A percentile compares a stretch with the other conserved stretches of the same genome.
These are phyloP conservation scores for Meira miltonrushii DNA, from an alignment of 1,284 basidiomycete species.

Conservation along the genomic window DNA sequence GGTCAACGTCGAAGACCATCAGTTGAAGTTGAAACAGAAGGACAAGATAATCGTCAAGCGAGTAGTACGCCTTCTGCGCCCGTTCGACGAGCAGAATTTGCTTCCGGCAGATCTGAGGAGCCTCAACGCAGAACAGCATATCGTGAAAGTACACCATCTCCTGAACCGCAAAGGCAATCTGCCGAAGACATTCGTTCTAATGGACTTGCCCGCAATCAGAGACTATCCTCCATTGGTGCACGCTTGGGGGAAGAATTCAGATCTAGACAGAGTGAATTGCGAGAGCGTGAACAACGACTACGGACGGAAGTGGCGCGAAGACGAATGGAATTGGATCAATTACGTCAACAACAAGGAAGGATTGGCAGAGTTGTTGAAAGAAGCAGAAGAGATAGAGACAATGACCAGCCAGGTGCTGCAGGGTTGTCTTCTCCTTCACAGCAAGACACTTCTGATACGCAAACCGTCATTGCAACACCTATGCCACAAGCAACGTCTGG, in stretches of 20 bases:
- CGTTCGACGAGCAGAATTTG: no score
- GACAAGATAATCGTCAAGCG: neutral
- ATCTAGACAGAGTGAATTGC: conserved; percentile 3
- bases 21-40: neutral
- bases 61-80: no score
- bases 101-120: no score
- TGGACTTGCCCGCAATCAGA: neutral
- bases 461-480: no score
- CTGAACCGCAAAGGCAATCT: neutral
- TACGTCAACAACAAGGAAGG: conserved; percentile 1
- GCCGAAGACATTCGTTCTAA: neutral
- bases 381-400: neutral
- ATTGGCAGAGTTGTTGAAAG: conserved; percentile 8
- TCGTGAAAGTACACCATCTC: conserved; percentile 4
- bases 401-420: neutral
- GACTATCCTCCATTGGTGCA: conserved; percentile 1
- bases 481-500: neutral
- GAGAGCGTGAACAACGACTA: conserved; percentile 1
- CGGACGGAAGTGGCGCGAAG: conserved; percentile 2
- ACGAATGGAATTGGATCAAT: conserved; percentile 4
- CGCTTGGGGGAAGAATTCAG: conserved; percentile 3
- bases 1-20: neutral
- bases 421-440: no score
- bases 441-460: no score
- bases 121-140: neutral